Conservation (phyloP, 208 protist genomes). For the Phytomonas serpens region DNA sequence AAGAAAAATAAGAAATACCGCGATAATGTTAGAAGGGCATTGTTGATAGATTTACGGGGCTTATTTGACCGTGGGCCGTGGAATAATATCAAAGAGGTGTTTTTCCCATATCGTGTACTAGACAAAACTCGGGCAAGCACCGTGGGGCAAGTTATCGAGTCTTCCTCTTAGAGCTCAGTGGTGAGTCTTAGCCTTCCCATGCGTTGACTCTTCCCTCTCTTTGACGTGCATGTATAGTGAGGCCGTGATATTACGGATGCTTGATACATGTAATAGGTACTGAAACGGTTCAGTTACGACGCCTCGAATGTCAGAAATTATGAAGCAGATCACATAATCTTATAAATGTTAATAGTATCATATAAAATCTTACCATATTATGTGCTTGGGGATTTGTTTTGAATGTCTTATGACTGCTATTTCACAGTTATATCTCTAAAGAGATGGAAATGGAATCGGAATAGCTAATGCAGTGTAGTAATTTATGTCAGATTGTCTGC, state of each 20-base stretch:
- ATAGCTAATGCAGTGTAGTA: neutral
- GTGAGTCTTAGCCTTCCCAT: neutral
- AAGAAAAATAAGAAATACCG: constrained; percentile 49
- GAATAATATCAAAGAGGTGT: constrained; percentile 69
- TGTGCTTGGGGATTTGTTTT: neutral
- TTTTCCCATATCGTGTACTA: constrained; percentile 52
- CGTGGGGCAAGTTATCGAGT: constrained; percentile 9
- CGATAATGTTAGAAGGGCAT: constrained; percentile 42
- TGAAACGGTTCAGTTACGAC: neutral
- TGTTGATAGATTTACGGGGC: constrained; percentile 42
- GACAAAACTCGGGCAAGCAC: constrained; percentile 10
- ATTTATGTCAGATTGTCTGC: neutral
- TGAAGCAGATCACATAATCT: constrained; percentile 8
- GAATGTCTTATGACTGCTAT: neutral
- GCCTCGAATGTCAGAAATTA: constrained; percentile 6
- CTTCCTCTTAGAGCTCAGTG: constrained; percentile 1
- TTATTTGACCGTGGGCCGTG: constrained; percentile 69
- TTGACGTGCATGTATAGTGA: neutral
- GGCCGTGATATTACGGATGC: neutral
- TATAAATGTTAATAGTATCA: constrained; percentile 2
- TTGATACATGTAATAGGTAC: neutral
- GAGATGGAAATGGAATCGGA: neutral
- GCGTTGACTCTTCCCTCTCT: constrained; percentile 2
- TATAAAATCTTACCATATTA: constrained; percentile 10
- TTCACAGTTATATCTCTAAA: constrained; percentile 5